These are phyloP conservation scores for Solanum microdontum DNA, from an alignment of 257 asterid species.

Conservation along the genomic window DNA sequence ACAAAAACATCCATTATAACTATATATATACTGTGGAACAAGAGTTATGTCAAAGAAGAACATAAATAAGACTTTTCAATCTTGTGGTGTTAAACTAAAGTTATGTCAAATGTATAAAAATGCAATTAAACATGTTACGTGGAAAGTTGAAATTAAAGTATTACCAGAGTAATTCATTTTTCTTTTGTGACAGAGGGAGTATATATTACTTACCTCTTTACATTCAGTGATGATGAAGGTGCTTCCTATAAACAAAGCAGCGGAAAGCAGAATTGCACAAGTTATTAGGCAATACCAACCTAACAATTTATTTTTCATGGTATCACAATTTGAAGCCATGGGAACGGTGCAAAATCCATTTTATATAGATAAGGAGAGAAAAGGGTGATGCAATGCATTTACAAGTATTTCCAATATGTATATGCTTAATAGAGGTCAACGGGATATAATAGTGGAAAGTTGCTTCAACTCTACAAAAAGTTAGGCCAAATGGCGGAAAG, in stretches of 20 bases:
- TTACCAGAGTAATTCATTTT: neutral
- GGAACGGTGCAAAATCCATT: neutral
- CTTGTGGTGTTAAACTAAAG: neutral
- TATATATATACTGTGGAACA: neutral
- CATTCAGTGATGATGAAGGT: slow-evolving; percentile 25
- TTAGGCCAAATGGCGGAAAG: neutral
- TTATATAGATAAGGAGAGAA: neutral
- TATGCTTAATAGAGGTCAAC: neutral
- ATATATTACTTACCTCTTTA: slow-evolving; percentile 41
- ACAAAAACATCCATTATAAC: neutral
- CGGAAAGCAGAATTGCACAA: slow-evolving; percentile 29
- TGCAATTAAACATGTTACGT: neutral
- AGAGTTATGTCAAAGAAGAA: neutral
- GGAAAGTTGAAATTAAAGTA: neutral
- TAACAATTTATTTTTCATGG: slow-evolving; percentile 26
- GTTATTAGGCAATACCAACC: slow-evolving; percentile 25
- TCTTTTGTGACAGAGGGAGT: neutral
- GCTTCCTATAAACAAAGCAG: slow-evolving; percentile 32
- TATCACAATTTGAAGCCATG: slow-evolving; percentile 4
- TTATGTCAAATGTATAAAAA: neutral
- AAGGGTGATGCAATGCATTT: neutral
- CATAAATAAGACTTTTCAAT: neutral
- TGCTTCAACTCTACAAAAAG: neutral
- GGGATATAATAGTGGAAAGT: neutral
- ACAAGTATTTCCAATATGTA: neutral